Conservation (phyloP, 2,329 filamentous ascomycete species). For the Zarea fungicola region DNA sequence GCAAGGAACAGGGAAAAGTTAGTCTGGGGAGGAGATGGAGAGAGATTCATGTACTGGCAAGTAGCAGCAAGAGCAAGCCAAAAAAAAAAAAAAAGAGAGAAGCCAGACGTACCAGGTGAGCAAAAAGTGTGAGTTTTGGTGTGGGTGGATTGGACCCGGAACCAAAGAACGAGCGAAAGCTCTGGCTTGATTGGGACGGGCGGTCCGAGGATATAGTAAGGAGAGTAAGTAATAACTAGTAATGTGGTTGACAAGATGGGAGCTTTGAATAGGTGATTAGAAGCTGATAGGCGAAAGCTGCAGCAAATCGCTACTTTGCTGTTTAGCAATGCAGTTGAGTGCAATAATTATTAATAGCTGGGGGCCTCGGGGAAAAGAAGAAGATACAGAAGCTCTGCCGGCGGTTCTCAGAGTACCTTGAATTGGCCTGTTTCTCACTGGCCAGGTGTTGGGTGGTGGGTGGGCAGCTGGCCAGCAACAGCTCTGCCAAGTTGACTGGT, state of each 20-base stretch:
- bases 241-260: neutral
- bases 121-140: slow-evolving; percentile 11
- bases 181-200: neutral
- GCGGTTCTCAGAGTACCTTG: neutral
- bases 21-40: neutral
- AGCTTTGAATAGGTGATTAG: neutral
- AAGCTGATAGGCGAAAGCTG: neutral
- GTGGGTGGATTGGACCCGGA: slow-evolving; percentile 9
- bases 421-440: slow-evolving; percentile 12
- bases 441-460: neutral
- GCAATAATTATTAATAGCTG: neutral
- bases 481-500: neutral
- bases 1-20: neutral
- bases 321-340: no score
- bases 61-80: neutral
- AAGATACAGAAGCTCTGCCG: neutral
- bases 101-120: neutral
- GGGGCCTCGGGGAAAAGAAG: neutral
- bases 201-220: slow-evolving; percentile 8
- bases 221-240: neutral
- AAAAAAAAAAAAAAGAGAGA: neutral
- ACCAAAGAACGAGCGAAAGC: slow-evolving; percentile 9
- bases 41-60: neutral
- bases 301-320: no score
- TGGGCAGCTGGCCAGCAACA: neutral